These are phyloP conservation scores for Penicillium palitans DNA, from an alignment of 2,329 filamentous ascomycete species.

Conservation along the genomic window DNA sequence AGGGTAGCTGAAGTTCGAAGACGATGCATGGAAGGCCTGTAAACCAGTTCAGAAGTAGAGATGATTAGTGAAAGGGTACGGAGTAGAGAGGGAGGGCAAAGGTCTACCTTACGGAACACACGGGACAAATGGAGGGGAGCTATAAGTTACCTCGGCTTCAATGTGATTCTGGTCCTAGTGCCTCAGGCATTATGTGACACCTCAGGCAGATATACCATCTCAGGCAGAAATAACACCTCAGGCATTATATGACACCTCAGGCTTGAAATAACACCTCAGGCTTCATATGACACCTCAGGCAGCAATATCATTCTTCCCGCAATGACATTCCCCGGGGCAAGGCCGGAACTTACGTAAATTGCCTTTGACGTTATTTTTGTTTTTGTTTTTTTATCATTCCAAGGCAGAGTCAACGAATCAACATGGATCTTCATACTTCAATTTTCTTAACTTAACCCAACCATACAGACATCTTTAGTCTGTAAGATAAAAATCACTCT, in stretches of 20 bases:
- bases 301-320: background rate
- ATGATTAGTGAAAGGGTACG: background rate
- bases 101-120: background rate
- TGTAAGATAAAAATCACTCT: constrained; percentile 18
- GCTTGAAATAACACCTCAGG: too few species aligned
- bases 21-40: constrained; percentile 9
- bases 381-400: constrained; percentile 21
- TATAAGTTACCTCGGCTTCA: constrained; percentile 2
- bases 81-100: background rate
- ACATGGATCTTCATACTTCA: constrained; percentile 4
- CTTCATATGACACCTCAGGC: background rate
- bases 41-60: background rate
- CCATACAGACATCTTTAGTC: background rate
- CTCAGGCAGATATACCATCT: too few species aligned
- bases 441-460: background rate
- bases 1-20: constrained; percentile 1
- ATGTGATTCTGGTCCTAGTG: background rate
- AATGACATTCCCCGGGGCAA: background rate
- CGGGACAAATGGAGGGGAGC: background rate
- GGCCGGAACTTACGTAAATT: constrained; percentile 21
- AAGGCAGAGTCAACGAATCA: constrained; percentile 6
- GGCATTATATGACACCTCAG: too few species aligned
- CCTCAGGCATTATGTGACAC: too few species aligned
- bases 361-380: background rate
- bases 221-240: too few species aligned